phyloP scores from a whole-genome alignment of 2,329 filamentous ascomycete species.

The Sclerotinia nivalis region DNA sequence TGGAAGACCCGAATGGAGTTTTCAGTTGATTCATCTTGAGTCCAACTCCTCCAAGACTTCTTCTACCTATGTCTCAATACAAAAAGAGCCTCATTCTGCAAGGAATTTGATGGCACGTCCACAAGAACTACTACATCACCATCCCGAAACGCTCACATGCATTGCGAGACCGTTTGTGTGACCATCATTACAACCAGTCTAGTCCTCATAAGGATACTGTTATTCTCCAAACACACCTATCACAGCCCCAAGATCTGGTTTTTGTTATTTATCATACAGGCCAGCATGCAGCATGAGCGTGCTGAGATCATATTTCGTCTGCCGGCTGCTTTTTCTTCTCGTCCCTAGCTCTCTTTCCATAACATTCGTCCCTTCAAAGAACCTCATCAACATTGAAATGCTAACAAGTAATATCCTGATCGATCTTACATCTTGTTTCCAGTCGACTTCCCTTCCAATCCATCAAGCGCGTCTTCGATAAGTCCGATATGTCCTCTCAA shows the following conservation, averaged over 20 bases:
- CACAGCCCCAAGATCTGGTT: not conserved
- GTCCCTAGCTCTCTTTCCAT: conserved; percentile 29
- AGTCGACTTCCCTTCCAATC: conserved; percentile 30
- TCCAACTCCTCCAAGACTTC: not conserved
- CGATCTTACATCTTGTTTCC: conserved; percentile 31
- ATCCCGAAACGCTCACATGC: conserved; percentile 16
- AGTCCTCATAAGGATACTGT: not conserved
- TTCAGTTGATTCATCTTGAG: not conserved
- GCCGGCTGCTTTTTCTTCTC: conserved; percentile 26
- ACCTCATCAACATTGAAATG: conserved; percentile 3
- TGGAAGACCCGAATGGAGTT: not conserved
- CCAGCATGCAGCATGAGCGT: not conserved
- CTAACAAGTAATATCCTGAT: not conserved
- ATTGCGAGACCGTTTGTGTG: not conserved
- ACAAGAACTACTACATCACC: not conserved
- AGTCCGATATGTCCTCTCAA: conserved; percentile 31
- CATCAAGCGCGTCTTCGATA: conserved; percentile 31
- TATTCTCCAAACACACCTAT: not conserved
- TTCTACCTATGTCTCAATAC: not conserved
- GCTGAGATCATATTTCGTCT: conserved; percentile 17
- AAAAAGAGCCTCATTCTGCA: conserved; percentile 4
- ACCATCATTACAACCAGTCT: not conserved
- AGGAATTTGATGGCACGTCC: not conserved
- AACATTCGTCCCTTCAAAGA: conserved; percentile 29
- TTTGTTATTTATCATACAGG: not conserved